These are phyloP conservation scores for Linum lewisii DNA, from an alignment of 345 rosid species.

Conservation along the genomic window DNA sequence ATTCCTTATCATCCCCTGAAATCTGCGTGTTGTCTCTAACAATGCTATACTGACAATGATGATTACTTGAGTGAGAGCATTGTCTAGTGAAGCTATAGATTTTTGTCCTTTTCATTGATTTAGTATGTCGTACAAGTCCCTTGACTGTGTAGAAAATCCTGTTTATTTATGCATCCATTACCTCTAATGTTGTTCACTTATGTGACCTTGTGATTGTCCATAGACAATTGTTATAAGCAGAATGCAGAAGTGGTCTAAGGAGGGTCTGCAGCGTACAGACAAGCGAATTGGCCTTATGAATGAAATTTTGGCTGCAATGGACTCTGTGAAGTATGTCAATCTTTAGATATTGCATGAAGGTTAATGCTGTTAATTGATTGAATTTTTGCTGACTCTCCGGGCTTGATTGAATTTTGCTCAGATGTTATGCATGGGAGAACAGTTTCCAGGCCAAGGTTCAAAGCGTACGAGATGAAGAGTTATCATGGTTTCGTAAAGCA, in stretches of 20 bases:
- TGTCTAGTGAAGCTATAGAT: no score
- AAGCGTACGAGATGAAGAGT: constrained; percentile 66
- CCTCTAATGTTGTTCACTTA: not conserved
- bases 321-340: constrained; percentile 82
- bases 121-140: not conserved
- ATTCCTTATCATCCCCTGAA: no score
- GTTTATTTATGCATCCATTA: not conserved
- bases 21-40: no score
- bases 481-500: constrained; percentile 95
- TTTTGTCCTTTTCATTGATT: not conserved
- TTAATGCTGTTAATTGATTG: not conserved
- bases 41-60: no score
- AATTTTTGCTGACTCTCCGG: constrained; percentile 5
- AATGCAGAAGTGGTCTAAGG: constrained; percentile 82
- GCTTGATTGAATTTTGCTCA: constrained; percentile 20
- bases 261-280: constrained; percentile 96
- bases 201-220: constrained; percentile 9
- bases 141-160: not conserved
- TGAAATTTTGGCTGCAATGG: constrained; percentile 98
- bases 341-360: not conserved
- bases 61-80: no score
- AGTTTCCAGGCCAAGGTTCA: constrained; percentile 91
- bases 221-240: constrained; percentile 89
- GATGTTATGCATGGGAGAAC: constrained; percentile 98
- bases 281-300: constrained; percentile 96